Conservation (phyloP, 805 yeast species). For the Wickerhamomyces canadensis region DNA sequence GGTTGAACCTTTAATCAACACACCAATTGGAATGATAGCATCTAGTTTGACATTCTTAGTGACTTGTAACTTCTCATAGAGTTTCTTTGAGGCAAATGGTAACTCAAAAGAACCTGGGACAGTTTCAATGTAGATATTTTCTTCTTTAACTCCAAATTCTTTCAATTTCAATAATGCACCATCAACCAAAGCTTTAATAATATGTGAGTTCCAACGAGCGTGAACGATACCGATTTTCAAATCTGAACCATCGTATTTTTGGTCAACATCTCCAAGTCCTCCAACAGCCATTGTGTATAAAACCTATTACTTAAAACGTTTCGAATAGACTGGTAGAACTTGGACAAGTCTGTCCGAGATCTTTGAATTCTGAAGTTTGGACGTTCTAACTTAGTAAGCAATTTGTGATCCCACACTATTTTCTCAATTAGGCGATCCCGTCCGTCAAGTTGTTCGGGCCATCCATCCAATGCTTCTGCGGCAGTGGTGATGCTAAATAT, state of each 20-base stretch:
- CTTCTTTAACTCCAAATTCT: conserved; percentile 65
- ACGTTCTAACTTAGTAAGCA: no score
- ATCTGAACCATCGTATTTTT: conserved; percentile 59
- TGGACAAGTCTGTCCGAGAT: no score
- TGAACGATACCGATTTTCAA: conserved; percentile 83
- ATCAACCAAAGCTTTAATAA: conserved; percentile 72
- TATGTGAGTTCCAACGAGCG: conserved; percentile 87
- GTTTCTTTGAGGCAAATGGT: conserved; percentile 68
- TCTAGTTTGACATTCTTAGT: conserved; percentile 50
- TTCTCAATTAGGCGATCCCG: no score
- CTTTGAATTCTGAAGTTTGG: no score
- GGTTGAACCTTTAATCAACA: conserved; percentile 90
- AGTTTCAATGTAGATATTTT: conserved; percentile 72
- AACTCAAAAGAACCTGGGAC: conserved; percentile 96
- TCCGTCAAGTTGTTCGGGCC: no score
- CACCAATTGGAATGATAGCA: conserved; percentile 91
- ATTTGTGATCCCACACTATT: no score
- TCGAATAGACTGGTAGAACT: no score
- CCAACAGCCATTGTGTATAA: conserved; percentile 66
- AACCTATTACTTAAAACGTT: no score
- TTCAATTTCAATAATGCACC: conserved; percentile 65
- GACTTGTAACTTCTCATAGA: conserved; percentile 38
- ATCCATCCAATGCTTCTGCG: no score
- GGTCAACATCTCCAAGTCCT: conserved; percentile 74
- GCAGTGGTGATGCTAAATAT: no score